phyloP scores from a whole-genome alignment of 371 early-diverging fungal genomes.

The Aphelidium insulamus region DNA sequence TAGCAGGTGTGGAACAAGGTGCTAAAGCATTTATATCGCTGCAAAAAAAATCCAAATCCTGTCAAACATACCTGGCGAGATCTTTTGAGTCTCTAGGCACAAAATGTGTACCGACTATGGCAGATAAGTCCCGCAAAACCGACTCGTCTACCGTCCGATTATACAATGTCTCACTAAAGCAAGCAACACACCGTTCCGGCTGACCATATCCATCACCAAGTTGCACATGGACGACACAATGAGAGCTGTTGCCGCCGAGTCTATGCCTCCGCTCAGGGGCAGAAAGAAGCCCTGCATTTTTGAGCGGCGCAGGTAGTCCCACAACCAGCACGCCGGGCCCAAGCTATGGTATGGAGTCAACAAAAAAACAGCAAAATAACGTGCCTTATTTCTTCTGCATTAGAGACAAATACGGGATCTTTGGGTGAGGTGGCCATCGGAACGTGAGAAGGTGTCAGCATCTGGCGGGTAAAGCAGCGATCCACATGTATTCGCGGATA shows the following conservation, averaged over 20 bases:
- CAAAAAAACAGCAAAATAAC: slow-evolving; percentile 1
- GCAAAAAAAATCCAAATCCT: background rate
- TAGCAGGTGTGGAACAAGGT: slow-evolving; percentile 83
- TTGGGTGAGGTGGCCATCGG: background rate
- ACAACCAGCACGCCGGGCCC: slow-evolving; percentile 97
- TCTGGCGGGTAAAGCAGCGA: background rate
- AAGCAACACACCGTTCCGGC: no score
- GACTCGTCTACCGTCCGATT: no score
- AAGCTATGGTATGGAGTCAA: slow-evolving; percentile 14
- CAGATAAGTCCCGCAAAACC: no score
- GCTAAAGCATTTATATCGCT: slow-evolving; percentile 6
- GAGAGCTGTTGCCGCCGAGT: slow-evolving; percentile 79
- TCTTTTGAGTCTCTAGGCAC: slow-evolving; percentile 57
- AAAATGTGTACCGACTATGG: no score
- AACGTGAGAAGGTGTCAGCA: slow-evolving; percentile 4
- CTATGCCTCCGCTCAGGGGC: slow-evolving; percentile 90
- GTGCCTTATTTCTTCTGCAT: slow-evolving; percentile 52
- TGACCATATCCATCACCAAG: slow-evolving; percentile 55
- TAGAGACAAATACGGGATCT: slow-evolving; percentile 6
- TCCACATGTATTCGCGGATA: slow-evolving; percentile 38
- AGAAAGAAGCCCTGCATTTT: slow-evolving; percentile 76
- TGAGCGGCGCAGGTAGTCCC: slow-evolving; percentile 92
- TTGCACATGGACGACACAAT: slow-evolving; percentile 89
- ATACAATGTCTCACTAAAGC: no score
- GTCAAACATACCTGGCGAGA: slow-evolving; percentile 31